Base-by-base conservation (phyloP, 2,329 filamentous ascomycete species). In the Thielaviopsis ethacetica region DNA sequence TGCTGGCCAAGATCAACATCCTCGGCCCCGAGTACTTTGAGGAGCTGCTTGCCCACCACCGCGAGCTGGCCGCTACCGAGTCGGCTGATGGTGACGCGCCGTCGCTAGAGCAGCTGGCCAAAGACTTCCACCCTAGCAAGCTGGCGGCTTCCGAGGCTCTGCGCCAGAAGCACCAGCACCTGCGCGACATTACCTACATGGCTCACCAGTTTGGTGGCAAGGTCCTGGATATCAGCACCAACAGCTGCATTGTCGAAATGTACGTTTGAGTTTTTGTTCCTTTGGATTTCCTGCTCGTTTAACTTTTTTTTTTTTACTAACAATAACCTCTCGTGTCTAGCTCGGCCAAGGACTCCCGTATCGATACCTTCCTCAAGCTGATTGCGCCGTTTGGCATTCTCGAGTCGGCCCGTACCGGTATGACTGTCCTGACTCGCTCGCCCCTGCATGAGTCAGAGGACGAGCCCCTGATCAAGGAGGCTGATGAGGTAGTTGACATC, bases 171-270 rank as follows among this genome's bases (percentile, higher is more conserved):
- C 91, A 97, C 71, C 89, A 97, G 76, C 93, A 98, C 76, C 74
- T 98, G 65, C 88, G 91, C 75, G 90, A 87, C 60, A 95, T 98
- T 68, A 98, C 93, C 59, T 93, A 95, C 72, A 83, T 98, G 69
- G 85, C 91, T 19, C 93, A 98, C 75, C 93, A 98, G 68, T 98
- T 98, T 67, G 91, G 91, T 60, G 93, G 93, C 64, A 98, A 98
- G 76, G 88, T 98, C 26, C 73, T 98, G 66, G 93, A 98, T 72
- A 97, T 98, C 67, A 95, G 90, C 77, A 96, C 88, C 57, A 96
- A 88, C 73, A 97, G 94, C 75, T 97, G 93, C 74, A 97, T 97
- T 71, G 91, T 98, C 62, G 93, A 98, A 73, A 73, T 98, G 88
- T 91, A 80, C 80, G 86, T 80, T 34, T 30, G 24, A 26, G 6